These are phyloP conservation scores for Trifolium fragiferum DNA, from an alignment of 306 rosid genomes.

Conservation along the genomic window DNA sequence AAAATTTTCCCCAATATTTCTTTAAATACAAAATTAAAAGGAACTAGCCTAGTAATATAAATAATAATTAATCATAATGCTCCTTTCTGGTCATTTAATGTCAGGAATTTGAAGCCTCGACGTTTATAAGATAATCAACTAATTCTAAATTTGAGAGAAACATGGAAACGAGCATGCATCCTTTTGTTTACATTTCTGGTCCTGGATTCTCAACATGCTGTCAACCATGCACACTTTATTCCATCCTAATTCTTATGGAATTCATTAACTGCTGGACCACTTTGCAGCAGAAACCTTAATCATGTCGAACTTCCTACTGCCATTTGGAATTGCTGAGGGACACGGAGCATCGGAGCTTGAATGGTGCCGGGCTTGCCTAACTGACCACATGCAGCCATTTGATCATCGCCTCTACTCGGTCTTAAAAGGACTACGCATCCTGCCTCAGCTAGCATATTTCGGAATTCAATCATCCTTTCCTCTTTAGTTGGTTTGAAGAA, in stretches of 20 bases:
- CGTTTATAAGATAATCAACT: background rate
- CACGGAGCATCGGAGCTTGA: slow-evolving; percentile 82
- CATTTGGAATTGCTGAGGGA: slow-evolving; percentile 71
- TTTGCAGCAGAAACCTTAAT: slow-evolving; percentile 34
- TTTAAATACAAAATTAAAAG: slow-evolving; percentile 3
- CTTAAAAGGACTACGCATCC: slow-evolving; percentile 71
- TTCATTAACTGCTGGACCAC: slow-evolving; percentile 7
- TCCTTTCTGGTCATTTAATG: background rate
- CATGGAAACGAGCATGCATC: background rate
- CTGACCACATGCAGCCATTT: slow-evolving; percentile 99
- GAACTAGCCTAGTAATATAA: background rate
- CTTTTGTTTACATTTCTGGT: background rate
- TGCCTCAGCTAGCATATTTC: slow-evolving; percentile 71
- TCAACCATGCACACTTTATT: slow-evolving; percentile 2
- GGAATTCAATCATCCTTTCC: slow-evolving; percentile 76
- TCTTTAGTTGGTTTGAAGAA: slow-evolving; percentile 80
- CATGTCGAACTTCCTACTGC: slow-evolving; percentile 53
- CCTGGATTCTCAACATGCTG: slow-evolving; percentile 6
- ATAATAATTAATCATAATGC: background rate
- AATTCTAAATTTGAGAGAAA: slow-evolving; percentile 23
- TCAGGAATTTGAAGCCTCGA: slow-evolving; percentile 15
- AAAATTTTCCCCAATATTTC: background rate
- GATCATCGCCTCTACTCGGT: slow-evolving; percentile 88
- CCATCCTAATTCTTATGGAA: background rate
- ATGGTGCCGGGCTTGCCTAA: slow-evolving; percentile 77